Evolutionary conservation across 2,329 filamentous ascomycete genomes (phyloP).

Genomic region (Fusarium floridanum): DNA sequence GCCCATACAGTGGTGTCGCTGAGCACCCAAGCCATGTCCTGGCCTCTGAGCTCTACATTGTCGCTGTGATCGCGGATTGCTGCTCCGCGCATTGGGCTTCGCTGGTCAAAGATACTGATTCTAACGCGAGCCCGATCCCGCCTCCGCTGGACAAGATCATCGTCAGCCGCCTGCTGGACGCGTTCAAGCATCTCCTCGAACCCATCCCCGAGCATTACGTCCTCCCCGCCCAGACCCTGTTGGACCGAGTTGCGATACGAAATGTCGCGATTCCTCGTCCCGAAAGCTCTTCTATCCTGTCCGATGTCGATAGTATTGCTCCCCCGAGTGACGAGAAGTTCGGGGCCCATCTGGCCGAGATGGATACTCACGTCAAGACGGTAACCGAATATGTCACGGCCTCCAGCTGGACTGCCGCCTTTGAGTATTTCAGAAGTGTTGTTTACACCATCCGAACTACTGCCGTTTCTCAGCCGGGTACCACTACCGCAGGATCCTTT

Average conservation of each 20-base stretch:
- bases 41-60: slow-evolving; percentile 74
- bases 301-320: slow-evolving; percentile 30
- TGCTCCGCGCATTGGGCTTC: slow-evolving; percentile 71
- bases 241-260: slow-evolving; percentile 63
- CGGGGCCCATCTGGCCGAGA: slow-evolving; percentile 56
- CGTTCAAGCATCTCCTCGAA: slow-evolving; percentile 67
- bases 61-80: slow-evolving; percentile 74
- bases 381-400: slow-evolving; percentile 75
- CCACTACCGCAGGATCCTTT: slow-evolving; percentile 52
- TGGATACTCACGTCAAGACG: slow-evolving; percentile 67
- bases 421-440: slow-evolving; percentile 69
- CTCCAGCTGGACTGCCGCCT: slow-evolving; percentile 71
- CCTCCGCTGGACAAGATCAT: slow-evolving; percentile 63
- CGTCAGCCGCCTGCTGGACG: slow-evolving; percentile 67
- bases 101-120: slow-evolving; percentile 49
- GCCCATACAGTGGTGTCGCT: slow-evolving; percentile 64
- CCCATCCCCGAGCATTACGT: slow-evolving; percentile 70
- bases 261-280: slow-evolving; percentile 53
- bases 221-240: slow-evolving; percentile 68
- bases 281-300: slow-evolving; percentile 29
- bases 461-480: slow-evolving; percentile 54
- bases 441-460: slow-evolving; percentile 65
- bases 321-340: slow-evolving; percentile 41
- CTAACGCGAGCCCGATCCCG: slow-evolving; percentile 43
- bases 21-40: slow-evolving; percentile 71